Evolutionary conservation across 1,284 basidiomycete species (phyloP).

Genomic region (Blastosporella zonata): DNA sequence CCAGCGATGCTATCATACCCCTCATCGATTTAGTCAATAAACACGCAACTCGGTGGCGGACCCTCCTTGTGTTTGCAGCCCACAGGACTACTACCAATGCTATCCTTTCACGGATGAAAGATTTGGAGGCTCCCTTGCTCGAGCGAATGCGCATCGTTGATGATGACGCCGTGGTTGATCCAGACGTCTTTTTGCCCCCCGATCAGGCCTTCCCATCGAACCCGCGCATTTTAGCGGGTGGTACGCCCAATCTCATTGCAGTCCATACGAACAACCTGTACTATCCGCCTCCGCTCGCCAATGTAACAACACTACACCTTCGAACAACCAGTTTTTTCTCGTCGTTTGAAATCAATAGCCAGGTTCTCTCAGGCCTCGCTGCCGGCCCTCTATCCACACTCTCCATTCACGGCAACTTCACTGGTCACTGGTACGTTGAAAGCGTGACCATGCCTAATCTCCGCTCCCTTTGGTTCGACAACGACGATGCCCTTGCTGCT

Average conservation of each 20-base stretch:
- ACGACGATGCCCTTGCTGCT: conserved; percentile 21
- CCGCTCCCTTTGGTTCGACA: conserved; percentile 24
- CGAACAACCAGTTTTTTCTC: conserved; percentile 4
- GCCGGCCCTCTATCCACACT: conserved; percentile 15
- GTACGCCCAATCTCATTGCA: conserved; percentile 21
- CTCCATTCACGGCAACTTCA: conserved; percentile 15
- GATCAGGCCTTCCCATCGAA: not conserved
- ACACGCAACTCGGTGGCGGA: conserved; percentile 26
- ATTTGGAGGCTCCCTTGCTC: conserved; percentile 17
- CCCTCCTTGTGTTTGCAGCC: conserved; percentile 25
- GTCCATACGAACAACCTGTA: conserved; percentile 17
- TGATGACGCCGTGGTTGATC: conserved; percentile 14
- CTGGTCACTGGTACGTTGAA: conserved; percentile 6
- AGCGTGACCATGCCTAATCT: conserved; percentile 18
- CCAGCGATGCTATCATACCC: conserved; percentile 9
- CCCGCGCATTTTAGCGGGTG: conserved; percentile 18
- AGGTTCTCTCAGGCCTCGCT: conserved; percentile 9
- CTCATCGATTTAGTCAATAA: conserved; percentile 20
- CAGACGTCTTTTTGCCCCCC: conserved; percentile 6
- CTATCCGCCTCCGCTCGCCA: conserved; percentile 20
- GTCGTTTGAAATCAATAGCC: conserved; percentile 7
- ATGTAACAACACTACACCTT: conserved; percentile 21
- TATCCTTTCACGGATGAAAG: conserved; percentile 17
- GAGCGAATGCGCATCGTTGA: conserved; percentile 24
- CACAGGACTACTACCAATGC: conserved; percentile 20